Base-by-base conservation (phyloP, 305 asterid species). In the Stenogyne calaminthoides region DNA sequence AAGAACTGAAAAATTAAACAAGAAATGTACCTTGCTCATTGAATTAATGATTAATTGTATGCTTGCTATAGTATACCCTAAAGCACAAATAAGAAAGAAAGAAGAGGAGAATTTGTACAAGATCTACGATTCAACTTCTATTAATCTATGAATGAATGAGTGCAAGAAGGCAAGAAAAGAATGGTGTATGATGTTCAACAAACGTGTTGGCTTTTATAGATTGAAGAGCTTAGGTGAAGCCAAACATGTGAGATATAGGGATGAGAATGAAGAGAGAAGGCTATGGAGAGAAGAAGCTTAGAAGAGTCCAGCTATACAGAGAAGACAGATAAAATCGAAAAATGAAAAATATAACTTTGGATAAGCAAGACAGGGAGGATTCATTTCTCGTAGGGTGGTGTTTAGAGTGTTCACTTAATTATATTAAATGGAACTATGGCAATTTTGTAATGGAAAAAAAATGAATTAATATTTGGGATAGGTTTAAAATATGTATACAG, bases 131-230 rank as follows among this genome's bases (percentile, higher is more conserved):
- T 1, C 29, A 1, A 25, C 1, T 25, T 25, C 29, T 25, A 1
- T 25, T 1, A 25, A 22, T 51, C 15, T 51, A n/a, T n/a, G n/a
- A n/a, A n/a, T n/a, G n/a, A n/a, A n/a, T n/a, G n/a, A n/a, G n/a
- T n/a, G n/a, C n/a, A 49, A 36, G 29, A 47, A 68, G 57, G 47
- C 57, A 59, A 69, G 5, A 25, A 61, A 61, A 67, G n/a, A 15
- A 0, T 42, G 7, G 14, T 67, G 15, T n/a, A n/a, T n/a, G 18
- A 40, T 4, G 8, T 42, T 54, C 11, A 61, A 67, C 25, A 56
- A 55, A 34, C 0, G 12, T 39, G 18, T 6, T 59, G 58, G 66
- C 32, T 70, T 75, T 75, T 75, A 60, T 67, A 71, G 36, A 39
- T 7, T 36, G 9, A 32, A n/a, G 19, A 60, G n/a, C 7, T 46